Evolutionary conservation across 164 flowering plant species (phyloP).

Genomic region (Sextonia rubra): DNA sequence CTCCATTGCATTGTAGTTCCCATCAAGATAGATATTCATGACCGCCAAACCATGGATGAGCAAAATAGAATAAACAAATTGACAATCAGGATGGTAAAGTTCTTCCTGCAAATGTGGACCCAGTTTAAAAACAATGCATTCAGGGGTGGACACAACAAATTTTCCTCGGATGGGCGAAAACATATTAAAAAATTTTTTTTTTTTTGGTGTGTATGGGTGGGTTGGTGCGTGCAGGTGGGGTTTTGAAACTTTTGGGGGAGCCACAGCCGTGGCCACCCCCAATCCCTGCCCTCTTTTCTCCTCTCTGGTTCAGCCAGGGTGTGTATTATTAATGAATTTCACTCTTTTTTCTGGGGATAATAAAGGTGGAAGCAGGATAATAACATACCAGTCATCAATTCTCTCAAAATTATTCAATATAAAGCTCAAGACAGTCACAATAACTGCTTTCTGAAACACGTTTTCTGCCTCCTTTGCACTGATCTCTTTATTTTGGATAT

Average conservation of each 20-base stretch:
- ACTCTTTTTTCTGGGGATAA: neutral
- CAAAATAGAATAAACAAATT: neutral
- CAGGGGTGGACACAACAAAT: too few relatives aligned
- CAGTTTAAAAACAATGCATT: neutral
- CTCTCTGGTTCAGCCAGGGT: neutral
- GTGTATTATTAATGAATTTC: neutral
- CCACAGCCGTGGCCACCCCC: too few relatives aligned
- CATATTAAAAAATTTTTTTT: too few relatives aligned
- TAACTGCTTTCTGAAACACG: slow-evolving; percentile 51
- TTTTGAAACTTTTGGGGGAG: too few relatives aligned
- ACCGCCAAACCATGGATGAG: neutral
- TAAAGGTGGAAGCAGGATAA: neutral
- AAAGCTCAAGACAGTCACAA: slow-evolving; percentile 44
- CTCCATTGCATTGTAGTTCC: too few relatives aligned
- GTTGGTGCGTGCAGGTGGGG: too few relatives aligned
- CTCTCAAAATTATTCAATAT: slow-evolving; percentile 48
- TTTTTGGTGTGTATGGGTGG: too few relatives aligned
- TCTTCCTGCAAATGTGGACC: neutral
- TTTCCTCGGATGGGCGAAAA: too few relatives aligned
- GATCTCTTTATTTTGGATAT: slow-evolving; percentile 50
- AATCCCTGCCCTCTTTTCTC: too few relatives aligned
- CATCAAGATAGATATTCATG: neutral
- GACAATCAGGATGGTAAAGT: neutral
- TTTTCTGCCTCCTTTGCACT: slow-evolving; percentile 43
- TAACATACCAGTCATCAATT: slow-evolving; percentile 62